These are phyloP conservation scores for Catunica adiposa DNA, from an alignment of 2,329 filamentous ascomycete species.

Conservation along the genomic window DNA sequence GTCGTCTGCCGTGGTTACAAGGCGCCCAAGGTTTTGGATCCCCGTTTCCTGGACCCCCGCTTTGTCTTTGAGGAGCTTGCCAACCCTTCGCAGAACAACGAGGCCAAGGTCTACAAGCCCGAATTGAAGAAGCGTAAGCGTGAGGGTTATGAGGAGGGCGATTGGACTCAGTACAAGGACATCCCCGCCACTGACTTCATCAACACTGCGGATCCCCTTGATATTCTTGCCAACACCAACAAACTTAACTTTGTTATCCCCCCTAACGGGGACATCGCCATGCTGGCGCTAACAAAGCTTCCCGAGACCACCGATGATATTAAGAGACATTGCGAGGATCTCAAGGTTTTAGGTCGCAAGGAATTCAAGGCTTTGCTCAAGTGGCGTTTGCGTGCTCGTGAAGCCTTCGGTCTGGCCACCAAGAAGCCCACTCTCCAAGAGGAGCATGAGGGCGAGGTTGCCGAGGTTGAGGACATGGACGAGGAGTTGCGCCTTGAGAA, in stretches of 20 bases:
- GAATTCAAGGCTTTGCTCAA: constrained; percentile 81
- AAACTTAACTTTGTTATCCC: constrained; percentile 67
- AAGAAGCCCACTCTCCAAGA: constrained; percentile 44
- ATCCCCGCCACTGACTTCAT: constrained; percentile 82
- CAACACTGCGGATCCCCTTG: constrained; percentile 81
- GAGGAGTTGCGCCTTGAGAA: constrained; percentile 84
- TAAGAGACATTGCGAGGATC: constrained; percentile 57
- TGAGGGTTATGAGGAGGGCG: constrained; percentile 93
- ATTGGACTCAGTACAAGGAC: constrained; percentile 86
- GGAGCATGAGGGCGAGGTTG: constrained; percentile 49
- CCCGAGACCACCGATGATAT: constrained; percentile 79
- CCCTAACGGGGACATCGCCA: constrained; percentile 66
- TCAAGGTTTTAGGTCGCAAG: constrained; percentile 82
- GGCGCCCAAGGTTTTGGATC: constrained; percentile 83
- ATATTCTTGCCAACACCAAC: constrained; percentile 75
- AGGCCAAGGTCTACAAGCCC: constrained; percentile 95
- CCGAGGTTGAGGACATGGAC: constrained; percentile 77
- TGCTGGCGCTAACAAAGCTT: constrained; percentile 71
- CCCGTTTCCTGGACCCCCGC: constrained; percentile 75
- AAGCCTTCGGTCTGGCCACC: constrained; percentile 71
- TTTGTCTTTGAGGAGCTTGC: constrained; percentile 87
- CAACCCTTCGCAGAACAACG: constrained; percentile 76
- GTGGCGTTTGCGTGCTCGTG: constrained; percentile 79
- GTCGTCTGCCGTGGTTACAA: constrained; percentile 93
- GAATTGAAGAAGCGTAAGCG: constrained; percentile 95